Conservation (phyloP, 2,329 filamentous ascomycete species). For the Tolypocladium nubicola region DNA sequence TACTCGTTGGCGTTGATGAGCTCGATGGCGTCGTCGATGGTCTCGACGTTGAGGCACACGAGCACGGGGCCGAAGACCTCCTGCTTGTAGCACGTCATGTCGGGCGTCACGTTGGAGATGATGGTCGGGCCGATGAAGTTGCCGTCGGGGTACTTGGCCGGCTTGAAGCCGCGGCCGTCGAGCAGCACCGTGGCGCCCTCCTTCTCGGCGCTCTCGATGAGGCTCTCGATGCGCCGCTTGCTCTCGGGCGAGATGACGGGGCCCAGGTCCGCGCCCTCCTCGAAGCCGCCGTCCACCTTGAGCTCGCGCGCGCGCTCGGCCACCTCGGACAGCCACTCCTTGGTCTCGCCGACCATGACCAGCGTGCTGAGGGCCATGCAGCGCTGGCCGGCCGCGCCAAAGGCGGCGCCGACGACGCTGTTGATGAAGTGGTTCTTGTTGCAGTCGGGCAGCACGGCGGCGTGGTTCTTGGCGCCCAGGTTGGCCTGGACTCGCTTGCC, state of each 20-base stretch:
- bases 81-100: constrained; percentile 77
- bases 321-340: constrained; percentile 70
- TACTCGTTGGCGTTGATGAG: constrained; percentile 82
- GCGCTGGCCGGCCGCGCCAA: constrained; percentile 74
- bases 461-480: constrained; percentile 81
- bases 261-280: constrained; percentile 67
- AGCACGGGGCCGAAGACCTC: constrained; percentile 82
- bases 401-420: constrained; percentile 72
- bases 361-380: constrained; percentile 81
- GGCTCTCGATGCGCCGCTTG: constrained; percentile 64
- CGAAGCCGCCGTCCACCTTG: constrained; percentile 71
- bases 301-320: constrained; percentile 65
- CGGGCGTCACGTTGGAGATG: constrained; percentile 67
- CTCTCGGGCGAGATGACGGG: constrained; percentile 74
- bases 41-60: constrained; percentile 68
- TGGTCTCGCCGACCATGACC: constrained; percentile 76
- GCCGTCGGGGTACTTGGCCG: constrained; percentile 70
- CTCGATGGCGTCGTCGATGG: constrained; percentile 68
- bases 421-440: constrained; percentile 88
- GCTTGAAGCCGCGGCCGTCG: constrained; percentile 66
- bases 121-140: constrained; percentile 81
- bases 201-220: constrained; percentile 67
- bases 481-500: constrained; percentile 86
- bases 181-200: constrained; percentile 77
- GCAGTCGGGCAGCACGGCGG: constrained; percentile 72